Evolutionary conservation across 148 eudicot genomes (phyloP).

Genomic region (Spergularia bocconei): DNA sequence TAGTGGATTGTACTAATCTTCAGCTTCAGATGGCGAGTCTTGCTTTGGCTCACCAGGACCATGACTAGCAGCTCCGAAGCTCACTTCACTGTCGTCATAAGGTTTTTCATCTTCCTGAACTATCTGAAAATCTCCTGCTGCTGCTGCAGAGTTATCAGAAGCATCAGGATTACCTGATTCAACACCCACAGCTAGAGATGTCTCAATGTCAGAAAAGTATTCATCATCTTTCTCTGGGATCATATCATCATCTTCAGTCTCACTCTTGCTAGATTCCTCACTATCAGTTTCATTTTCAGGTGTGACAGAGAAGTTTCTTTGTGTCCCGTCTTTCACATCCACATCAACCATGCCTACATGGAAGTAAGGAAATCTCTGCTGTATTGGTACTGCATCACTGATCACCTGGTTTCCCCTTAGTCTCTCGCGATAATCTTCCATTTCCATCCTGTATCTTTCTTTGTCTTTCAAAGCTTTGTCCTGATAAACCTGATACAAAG

Average conservation of each 20-base stretch:
- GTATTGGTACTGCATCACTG: conserved; percentile 47
- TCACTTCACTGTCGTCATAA: conserved; percentile 28
- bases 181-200: conserved; percentile 24
- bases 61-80: conserved; percentile 6
- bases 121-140: conserved; percentile 26
- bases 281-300: conserved; percentile 36
- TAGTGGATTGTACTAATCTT: conserved; percentile 15
- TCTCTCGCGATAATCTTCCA: conserved; percentile 67
- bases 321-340: conserved; percentile 30
- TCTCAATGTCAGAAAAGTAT: conserved; percentile 31
- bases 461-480: conserved; percentile 77
- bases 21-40: conserved; percentile 11
- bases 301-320: conserved; percentile 26
- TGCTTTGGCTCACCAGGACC: conserved; percentile 16
- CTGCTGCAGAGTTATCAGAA: conserved; percentile 1
- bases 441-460: conserved; percentile 78
- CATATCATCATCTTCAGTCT: conserved; percentile 22
- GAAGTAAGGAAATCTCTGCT: conserved; percentile 44
- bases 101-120: conserved; percentile 21
- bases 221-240: conserved; percentile 23
- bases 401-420: conserved; percentile 43
- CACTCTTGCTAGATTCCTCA: conserved; percentile 33
- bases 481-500: conserved; percentile 60
- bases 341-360: conserved; percentile 32
- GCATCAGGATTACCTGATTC: conserved; percentile 14